Evolutionary conservation across 2,329 filamentous ascomycete genomes (phyloP).

Genomic region (Trichoderma pleuroti): DNA sequence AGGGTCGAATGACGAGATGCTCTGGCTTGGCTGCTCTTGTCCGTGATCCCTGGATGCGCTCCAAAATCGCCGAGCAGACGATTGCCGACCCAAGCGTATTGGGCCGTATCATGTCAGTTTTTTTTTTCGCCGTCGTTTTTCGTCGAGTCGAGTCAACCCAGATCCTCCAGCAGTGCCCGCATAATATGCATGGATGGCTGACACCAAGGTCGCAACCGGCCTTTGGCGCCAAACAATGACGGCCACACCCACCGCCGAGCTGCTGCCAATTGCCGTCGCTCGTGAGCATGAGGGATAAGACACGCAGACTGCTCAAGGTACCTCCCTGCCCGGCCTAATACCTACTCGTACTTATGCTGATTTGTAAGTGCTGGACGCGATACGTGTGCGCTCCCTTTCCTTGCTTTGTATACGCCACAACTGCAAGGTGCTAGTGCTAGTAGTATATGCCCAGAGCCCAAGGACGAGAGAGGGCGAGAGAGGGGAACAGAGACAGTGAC

Average conservation of each 20-base stretch:
- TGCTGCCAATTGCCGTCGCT: constrained; percentile 4
- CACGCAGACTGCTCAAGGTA: background rate
- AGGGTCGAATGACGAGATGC: constrained; percentile 25
- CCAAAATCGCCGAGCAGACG: constrained; percentile 12
- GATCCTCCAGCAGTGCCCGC: constrained; percentile 6
- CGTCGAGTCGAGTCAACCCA: background rate
- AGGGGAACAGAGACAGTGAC: background rate
- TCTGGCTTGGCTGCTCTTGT: background rate
- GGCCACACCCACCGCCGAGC: constrained; percentile 1
- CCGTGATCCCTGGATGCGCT: constrained; percentile 14
- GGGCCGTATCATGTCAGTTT: constrained; percentile 5
- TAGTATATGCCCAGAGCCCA: background rate
- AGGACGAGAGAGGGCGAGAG: background rate
- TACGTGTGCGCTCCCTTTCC: background rate
- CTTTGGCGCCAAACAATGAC: background rate
- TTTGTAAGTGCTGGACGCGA: background rate
- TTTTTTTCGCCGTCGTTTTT: background rate
- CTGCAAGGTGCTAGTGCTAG: background rate
- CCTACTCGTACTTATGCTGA: background rate
- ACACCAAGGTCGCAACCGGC: constrained; percentile 5
- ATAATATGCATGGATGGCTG: constrained; percentile 16
- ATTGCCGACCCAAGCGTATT: constrained; percentile 11
- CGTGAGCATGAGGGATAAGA: constrained; percentile 1
- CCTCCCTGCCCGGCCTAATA: background rate
- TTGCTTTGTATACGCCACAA: background rate